Evolutionary conservation across 208 protist species (phyloP), one percentile per base, ranked within the genome.

Genomic region (Leptomonas seymouri): DNA sequence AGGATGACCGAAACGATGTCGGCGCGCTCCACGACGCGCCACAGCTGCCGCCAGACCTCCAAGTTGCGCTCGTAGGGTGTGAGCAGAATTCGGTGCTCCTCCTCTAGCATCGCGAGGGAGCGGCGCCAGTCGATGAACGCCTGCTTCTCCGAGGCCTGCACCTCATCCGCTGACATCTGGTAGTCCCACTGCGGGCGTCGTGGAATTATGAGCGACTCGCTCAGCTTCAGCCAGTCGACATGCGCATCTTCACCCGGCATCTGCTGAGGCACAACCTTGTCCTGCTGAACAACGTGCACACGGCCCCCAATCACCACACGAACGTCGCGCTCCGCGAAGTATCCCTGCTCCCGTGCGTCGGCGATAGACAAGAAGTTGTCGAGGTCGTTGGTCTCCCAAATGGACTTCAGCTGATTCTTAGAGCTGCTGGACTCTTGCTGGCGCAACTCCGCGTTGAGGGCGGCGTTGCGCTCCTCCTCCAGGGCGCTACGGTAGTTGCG

Each of bases 61-160:
- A 99, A 54, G 82, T 99, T 99, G 74, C 98, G 98, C 86, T 99
- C 99, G 72, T 99, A 99, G 27, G 98, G 99, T 30, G 98, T 99
- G 62, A 99, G 74, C 31, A 95, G 53, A 9, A 98, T 68, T 67
- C 95, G 81, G 62, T 98, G 85, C 48, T 97, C 76, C 72, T 99
- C 92, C 75, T 99, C 98, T 28, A 99, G 39, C 53, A 76, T 49
- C 42, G 94, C 80, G 28, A 98, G 76, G 21, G 67, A 78, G 51
- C 91, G 88, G 65, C 95, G 87, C 95, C 97, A 98, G 59, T 96
- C 81, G 27, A 93, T 78, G 54, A 98, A 98, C n/a, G 76, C 81
- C 39, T 81, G 64, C 45, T 81, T 85, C 75, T 98, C 95, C 31
- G 54, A 65, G 51, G 50, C 71, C 67, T 94, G 82, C 34, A 98